These are phyloP conservation scores for Dothiorella sarmentorum DNA, from an alignment of 2,329 filamentous ascomycete species.

Conservation along the genomic window DNA sequence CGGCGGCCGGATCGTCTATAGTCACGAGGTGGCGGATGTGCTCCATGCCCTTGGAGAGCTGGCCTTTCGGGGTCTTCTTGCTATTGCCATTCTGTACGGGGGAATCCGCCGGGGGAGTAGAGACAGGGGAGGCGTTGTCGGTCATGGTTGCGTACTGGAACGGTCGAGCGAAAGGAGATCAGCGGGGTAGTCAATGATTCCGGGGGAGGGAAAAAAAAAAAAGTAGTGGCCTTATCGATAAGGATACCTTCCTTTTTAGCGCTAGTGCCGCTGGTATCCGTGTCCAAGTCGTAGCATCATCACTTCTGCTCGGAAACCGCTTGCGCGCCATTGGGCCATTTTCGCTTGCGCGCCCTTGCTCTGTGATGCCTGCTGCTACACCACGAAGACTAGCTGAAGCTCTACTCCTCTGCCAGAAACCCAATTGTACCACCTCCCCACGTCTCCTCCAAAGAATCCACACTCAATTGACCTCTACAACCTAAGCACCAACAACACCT, in stretches of 20 bases:
- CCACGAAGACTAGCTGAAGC: conserved; percentile 11
- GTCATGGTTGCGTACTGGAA: background rate
- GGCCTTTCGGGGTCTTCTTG: conserved; percentile 34
- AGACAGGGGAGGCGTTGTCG: background rate
- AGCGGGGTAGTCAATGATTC: background rate
- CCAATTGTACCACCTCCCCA: background rate
- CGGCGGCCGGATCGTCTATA: conserved; percentile 33
- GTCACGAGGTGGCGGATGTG: conserved; percentile 51
- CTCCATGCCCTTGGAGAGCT: conserved; percentile 52
- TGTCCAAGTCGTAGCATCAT: conserved; percentile 6
- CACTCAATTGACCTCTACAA: background rate
- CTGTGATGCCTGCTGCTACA: conserved; percentile 1
- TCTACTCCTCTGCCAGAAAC: background rate
- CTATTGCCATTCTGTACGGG: background rate
- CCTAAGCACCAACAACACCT: background rate
- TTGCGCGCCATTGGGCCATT: background rate
- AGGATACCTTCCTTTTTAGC: background rate
- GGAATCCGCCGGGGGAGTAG: background rate
- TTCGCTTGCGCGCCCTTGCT: background rate
- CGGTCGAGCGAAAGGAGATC: background rate
- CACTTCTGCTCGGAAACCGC: background rate
- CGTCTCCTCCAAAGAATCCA: background rate
- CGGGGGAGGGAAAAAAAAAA: background rate
- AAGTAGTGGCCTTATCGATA: conserved; percentile 14
- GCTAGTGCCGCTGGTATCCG: background rate